Conservation (phyloP, 176 grass and related monocot species). For the Saccharum officinarum region DNA sequence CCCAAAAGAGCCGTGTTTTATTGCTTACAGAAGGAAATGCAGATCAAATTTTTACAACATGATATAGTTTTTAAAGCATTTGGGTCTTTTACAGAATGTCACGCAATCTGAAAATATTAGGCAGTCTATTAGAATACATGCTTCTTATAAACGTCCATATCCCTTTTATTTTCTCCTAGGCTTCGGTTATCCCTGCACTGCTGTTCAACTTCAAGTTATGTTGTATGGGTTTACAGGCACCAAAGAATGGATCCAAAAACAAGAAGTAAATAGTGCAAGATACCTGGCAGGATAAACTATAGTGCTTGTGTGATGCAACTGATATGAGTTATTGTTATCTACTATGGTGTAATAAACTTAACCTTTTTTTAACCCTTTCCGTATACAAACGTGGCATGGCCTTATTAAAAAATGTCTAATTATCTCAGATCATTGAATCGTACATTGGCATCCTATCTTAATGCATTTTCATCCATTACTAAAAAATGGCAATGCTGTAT, state of each 20-base stretch:
- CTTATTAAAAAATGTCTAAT: not conserved
- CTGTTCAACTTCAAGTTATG: not conserved
- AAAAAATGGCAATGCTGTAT: not conserved
- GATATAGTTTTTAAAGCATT: not conserved
- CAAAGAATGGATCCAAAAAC: not conserved
- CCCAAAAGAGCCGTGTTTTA: not conserved
- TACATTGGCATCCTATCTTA: not conserved
- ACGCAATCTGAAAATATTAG: not conserved
- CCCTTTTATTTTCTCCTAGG: not conserved
- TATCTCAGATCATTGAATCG: not conserved
- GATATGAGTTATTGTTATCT: not conserved
- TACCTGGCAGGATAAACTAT: not conserved
- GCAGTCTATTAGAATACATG: not conserved
- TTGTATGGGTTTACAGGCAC: not conserved
- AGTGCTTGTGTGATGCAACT: not conserved
- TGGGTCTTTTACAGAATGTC: not conserved
- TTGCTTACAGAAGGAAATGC: not conserved
- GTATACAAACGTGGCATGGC: not conserved
- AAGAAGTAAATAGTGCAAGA: conserved; percentile 13
- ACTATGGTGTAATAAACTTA: not conserved
- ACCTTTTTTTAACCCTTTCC: not conserved
- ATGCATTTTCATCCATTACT: not conserved
- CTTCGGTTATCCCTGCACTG: not conserved
- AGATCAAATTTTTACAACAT: not conserved
- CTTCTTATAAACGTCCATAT: not conserved